A percentile compares a stretch with the other conserved stretches of the same genome.
These are phyloP conservation scores for Echria macrotheca DNA, from an alignment of 495 filamentous ascomycete species.

Conservation along the genomic window DNA sequence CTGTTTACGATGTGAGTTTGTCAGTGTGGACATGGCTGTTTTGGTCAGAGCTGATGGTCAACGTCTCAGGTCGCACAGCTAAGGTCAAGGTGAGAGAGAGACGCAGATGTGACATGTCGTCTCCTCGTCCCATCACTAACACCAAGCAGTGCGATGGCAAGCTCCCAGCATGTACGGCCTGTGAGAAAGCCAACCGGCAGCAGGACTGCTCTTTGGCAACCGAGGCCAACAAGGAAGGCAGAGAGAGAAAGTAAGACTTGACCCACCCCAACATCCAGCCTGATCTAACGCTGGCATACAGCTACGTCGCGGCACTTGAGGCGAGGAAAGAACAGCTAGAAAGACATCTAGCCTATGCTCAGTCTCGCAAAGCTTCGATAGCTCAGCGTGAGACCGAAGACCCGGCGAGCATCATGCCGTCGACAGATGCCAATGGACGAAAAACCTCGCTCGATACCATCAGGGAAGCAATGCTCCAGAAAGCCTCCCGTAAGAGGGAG, in stretches of 20 bases:
- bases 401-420: too few relatives aligned
- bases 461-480: slow-evolving; percentile 53
- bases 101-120: not conserved
- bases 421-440: too few relatives aligned
- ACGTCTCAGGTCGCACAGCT: slow-evolving; percentile 57
- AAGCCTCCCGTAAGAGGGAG: slow-evolving; percentile 54
- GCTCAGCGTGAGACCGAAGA: slow-evolving; percentile 42
- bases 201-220: slow-evolving; percentile 86
- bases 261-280: too few relatives aligned
- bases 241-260: slow-evolving; percentile 75
- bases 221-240: slow-evolving; percentile 87
- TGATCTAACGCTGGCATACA: too few relatives aligned
- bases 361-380: slow-evolving; percentile 51
- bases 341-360: slow-evolving; percentile 58
- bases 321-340: slow-evolving; percentile 81
- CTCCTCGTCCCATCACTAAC: slow-evolving; percentile 2
- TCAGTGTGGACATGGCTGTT: not conserved
- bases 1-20: slow-evolving; percentile 71
- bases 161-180: slow-evolving; percentile 86
- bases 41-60: slow-evolving; percentile 16
- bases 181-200: slow-evolving; percentile 75
- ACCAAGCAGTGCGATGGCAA: slow-evolving; percentile 75
- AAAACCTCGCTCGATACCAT: slow-evolving; percentile 56
- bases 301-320: slow-evolving; percentile 90
- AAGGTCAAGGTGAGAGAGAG: slow-evolving; percentile 64